These are phyloP conservation scores for Triticum urartu DNA, from an alignment of 176 grass and related monocot species.

Conservation along the genomic window DNA sequence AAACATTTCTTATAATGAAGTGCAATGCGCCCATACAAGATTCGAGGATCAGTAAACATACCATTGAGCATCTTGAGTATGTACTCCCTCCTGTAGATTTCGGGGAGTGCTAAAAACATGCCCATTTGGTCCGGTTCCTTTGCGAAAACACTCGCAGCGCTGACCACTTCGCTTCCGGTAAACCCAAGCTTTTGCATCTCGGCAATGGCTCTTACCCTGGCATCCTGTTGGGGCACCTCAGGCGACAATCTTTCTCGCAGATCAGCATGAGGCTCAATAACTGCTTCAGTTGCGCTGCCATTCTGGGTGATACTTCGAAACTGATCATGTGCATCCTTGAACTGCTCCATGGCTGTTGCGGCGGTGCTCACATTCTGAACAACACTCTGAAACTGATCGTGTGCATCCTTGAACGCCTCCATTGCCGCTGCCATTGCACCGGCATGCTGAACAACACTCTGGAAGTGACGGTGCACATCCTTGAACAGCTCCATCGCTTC, in stretches of 20 bases:
- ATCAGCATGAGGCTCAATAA: constrained; percentile 14
- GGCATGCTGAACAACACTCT: constrained; percentile 33
- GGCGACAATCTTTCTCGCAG: constrained; percentile 19
- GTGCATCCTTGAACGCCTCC: constrained; percentile 35
- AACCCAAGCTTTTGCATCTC: constrained; percentile 48
- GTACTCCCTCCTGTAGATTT: constrained; percentile 49
- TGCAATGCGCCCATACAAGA: not conserved
- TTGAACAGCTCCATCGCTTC: constrained; percentile 45
- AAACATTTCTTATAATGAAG: not conserved
- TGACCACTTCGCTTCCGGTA: constrained; percentile 38
- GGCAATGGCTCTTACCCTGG: constrained; percentile 45
- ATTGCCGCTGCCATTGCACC: constrained; percentile 34
- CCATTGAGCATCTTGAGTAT: constrained; percentile 38
- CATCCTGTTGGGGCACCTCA: constrained; percentile 33
- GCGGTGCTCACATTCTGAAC: constrained; percentile 17
- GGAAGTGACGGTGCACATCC: constrained; percentile 35
- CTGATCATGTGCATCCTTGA: constrained; percentile 37
- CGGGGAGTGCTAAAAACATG: constrained; percentile 46
- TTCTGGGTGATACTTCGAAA: constrained; percentile 13
- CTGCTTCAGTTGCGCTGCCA: not conserved
- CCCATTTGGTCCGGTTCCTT: constrained; percentile 58
- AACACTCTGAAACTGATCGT: constrained; percentile 24
- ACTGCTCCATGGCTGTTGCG: constrained; percentile 21
- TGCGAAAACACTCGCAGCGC: constrained; percentile 35
- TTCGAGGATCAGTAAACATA: not conserved